Percentiles rank a stretch among this genome's conserved stretches.
These are phyloP conservation scores for Agapanthus africanus DNA, from an alignment of 106 monocot genomes.

Conservation along the genomic window DNA sequence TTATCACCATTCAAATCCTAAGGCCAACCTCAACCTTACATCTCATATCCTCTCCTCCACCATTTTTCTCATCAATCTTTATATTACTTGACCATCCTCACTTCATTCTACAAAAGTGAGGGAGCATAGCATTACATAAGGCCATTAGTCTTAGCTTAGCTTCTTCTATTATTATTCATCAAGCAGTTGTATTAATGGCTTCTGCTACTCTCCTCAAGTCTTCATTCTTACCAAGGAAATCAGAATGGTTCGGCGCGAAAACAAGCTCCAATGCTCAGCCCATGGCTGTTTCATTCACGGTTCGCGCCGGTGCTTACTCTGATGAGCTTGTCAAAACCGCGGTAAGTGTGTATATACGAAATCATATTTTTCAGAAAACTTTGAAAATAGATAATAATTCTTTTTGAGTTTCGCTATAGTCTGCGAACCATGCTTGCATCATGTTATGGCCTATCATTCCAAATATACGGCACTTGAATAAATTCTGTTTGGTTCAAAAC, in stretches of 20 bases:
- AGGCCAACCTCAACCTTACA: constrained; percentile 55
- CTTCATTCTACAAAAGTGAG: neutral
- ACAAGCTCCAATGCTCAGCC: constrained; percentile 22
- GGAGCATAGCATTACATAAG: neutral
- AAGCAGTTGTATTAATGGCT: constrained; percentile 78
- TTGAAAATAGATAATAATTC: neutral
- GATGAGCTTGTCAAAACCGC: constrained; percentile 97
- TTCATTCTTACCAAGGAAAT: constrained; percentile 74
- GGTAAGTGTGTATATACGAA: constrained; percentile 19
- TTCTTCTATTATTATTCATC: no score
- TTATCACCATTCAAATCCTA: constrained; percentile 50
- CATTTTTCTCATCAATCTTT: constrained; percentile 22
- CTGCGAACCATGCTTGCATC: neutral
- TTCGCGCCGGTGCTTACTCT: constrained; percentile 61
- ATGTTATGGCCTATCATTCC: neutral
- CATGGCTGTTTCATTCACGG: constrained; percentile 37
- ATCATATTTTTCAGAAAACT: neutral
- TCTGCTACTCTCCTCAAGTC: constrained; percentile 92
- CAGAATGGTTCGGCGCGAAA: constrained; percentile 48
- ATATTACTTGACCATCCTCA: constrained; percentile 3
- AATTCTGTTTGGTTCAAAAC: neutral
- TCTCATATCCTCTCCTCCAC: constrained; percentile 43
- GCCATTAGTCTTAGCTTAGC: neutral
- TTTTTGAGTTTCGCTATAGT: neutral
- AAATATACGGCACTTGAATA: neutral